These are phyloP conservation scores for Penicillium roqueforti DNA, from an alignment of 495 filamentous ascomycete genomes.

Conservation along the genomic window DNA sequence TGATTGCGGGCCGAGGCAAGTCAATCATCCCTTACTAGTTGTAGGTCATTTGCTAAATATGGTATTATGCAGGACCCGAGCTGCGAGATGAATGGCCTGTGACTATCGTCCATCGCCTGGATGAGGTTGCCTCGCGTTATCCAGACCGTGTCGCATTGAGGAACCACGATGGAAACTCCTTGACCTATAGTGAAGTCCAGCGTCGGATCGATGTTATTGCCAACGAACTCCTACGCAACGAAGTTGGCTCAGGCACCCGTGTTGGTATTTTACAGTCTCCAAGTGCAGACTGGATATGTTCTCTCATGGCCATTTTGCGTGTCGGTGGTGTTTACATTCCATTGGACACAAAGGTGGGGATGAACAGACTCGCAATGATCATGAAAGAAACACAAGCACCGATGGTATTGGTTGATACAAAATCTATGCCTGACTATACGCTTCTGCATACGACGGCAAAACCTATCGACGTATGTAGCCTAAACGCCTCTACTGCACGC, in stretches of 20 bases:
- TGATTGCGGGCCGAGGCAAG: slow-evolving; percentile 17
- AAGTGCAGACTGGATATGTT: slow-evolving; percentile 41
- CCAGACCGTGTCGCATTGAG: slow-evolving; percentile 10
- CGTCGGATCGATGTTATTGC: slow-evolving; percentile 11
- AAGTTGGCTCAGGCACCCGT: background rate
- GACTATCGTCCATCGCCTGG: slow-evolving; percentile 35
- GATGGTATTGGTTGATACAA: slow-evolving; percentile 15
- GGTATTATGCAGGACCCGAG: slow-evolving; percentile 15
- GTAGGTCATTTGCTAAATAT: background rate
- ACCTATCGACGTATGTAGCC: slow-evolving; percentile 13
- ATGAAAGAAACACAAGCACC: slow-evolving; percentile 18
- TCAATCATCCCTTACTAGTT: background rate
- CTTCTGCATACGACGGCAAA: slow-evolving; percentile 1
- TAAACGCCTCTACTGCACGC: background rate
- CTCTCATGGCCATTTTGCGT: slow-evolving; percentile 49
- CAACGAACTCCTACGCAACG: slow-evolving; percentile 10
- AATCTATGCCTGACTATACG: background rate
- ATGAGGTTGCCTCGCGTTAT: slow-evolving; percentile 18
- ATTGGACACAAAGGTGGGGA: slow-evolving; percentile 42
- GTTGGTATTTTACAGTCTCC: slow-evolving; percentile 25
- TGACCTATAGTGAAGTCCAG: slow-evolving; percentile 18
- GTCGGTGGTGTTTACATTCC: slow-evolving; percentile 51
- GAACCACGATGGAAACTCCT: background rate
- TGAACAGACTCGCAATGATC: slow-evolving; percentile 29
- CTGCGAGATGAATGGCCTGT: slow-evolving; percentile 24